Evolutionary conservation across 2,329 filamentous ascomycete genomes (phyloP).

Genomic region (Colletotrichum gigasporum): DNA sequence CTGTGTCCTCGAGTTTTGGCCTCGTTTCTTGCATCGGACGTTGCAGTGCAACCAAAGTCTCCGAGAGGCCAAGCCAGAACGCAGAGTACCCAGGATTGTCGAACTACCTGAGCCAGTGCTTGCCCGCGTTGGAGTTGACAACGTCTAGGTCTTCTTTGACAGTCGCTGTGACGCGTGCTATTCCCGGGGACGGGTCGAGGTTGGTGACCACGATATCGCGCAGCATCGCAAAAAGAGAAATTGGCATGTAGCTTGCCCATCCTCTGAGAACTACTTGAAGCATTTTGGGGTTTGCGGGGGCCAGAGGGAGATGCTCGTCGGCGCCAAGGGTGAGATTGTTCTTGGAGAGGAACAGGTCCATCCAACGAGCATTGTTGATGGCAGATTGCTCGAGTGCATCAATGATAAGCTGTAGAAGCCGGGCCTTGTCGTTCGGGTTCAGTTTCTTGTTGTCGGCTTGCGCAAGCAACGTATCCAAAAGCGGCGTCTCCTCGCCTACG

Average conservation of each 20-base stretch:
- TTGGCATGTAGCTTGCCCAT: slow-evolving; percentile 31
- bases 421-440: slow-evolving; percentile 5
- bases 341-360: slow-evolving; percentile 41
- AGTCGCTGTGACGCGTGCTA: slow-evolving; percentile 35
- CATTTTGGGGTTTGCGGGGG: slow-evolving; percentile 34
- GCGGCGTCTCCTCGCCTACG: slow-evolving; percentile 29
- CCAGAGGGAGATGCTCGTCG: slow-evolving; percentile 35
- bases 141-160: slow-evolving; percentile 37
- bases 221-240: slow-evolving; percentile 32
- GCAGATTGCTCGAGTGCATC: slow-evolving; percentile 39
- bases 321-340: slow-evolving; percentile 37
- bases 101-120: slow-evolving; percentile 42
- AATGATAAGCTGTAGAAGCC: slow-evolving; percentile 37
- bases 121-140: slow-evolving; percentile 38
- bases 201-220: slow-evolving; percentile 35
- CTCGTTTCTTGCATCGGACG: neutral
- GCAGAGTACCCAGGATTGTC: slow-evolving; percentile 2
- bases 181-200: slow-evolving; percentile 34
- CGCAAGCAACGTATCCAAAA: slow-evolving; percentile 31
- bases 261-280: slow-evolving; percentile 30
- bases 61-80: slow-evolving; percentile 6
- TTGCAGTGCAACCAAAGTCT: neutral
- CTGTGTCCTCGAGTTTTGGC: neutral
- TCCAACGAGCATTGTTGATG: slow-evolving; percentile 42
- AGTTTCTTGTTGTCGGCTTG: neutral